phyloP scores from a whole-genome alignment of 371 early-diverging fungal species.

The Amoeboaphelidium protococcarum region DNA sequence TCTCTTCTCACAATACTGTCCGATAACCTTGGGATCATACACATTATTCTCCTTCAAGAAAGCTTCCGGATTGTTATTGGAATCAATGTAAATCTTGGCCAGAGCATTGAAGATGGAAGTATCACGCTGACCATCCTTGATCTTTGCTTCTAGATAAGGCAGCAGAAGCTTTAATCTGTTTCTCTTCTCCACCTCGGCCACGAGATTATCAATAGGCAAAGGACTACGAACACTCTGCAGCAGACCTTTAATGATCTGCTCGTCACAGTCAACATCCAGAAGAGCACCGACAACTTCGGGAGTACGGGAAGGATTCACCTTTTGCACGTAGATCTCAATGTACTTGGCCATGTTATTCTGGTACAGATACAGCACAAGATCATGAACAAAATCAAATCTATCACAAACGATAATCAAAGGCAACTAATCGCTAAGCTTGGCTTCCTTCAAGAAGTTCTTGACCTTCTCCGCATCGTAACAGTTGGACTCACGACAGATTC shows the following conservation, averaged over 20 bases:
- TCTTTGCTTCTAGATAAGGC: conserved; percentile 67
- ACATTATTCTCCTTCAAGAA: conserved; percentile 73
- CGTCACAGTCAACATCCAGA: conserved; percentile 91
- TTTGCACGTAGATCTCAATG: conserved; percentile 92
- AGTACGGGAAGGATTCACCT: conserved; percentile 76
- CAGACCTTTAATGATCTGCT: conserved; percentile 63
- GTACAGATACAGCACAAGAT: conserved; percentile 77
- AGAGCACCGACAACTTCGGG: conserved; percentile 90
- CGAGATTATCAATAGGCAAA: conserved; percentile 58
- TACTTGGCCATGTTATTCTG: conserved; percentile 72
- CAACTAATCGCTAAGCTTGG: conserved; percentile 73
- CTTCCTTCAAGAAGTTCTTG: conserved; percentile 92
- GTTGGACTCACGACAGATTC: conserved; percentile 82
- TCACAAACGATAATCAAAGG: conserved; percentile 95
- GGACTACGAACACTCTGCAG: conserved; percentile 35
- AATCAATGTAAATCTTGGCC: conserved; percentile 95
- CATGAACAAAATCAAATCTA: conserved; percentile 83
- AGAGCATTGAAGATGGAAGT: conserved; percentile 76
- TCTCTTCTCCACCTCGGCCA: conserved; percentile 74
- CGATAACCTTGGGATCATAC: conserved; percentile 68
- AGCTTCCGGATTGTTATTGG: conserved; percentile 85
- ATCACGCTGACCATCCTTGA: conserved; percentile 61
- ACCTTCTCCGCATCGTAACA: conserved; percentile 87
- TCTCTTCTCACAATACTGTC: conserved; percentile 90
- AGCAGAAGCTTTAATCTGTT: conserved; percentile 82